phyloP scores from a whole-genome alignment of 305 asterid species.

The Rubia peregrina region DNA sequence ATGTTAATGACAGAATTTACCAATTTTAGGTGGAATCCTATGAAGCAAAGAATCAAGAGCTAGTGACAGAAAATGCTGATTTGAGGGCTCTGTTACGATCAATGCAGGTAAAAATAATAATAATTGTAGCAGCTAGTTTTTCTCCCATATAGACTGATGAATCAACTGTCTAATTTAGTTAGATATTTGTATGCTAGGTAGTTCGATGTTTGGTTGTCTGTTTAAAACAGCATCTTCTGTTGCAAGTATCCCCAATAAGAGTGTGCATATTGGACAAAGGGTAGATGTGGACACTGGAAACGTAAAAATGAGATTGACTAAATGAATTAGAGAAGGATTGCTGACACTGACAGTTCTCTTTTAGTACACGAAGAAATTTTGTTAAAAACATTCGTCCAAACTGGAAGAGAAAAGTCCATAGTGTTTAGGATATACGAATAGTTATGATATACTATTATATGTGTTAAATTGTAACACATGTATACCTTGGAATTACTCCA shows the following conservation, averaged over 20 bases:
- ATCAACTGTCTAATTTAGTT: not conserved
- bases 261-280: not conserved
- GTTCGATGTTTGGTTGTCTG: not conserved
- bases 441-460: not conserved
- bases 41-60: slow-evolving; percentile 88
- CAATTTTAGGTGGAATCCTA: slow-evolving; percentile 81
- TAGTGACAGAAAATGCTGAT: slow-evolving; percentile 86
- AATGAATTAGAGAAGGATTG: not conserved
- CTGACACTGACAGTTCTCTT: not conserved
- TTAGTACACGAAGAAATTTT: not conserved
- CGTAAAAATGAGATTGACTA: not conserved
- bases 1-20: slow-evolving; percentile 15
- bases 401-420: not conserved
- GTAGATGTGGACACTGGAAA: not conserved
- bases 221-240: not conserved
- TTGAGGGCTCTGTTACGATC: slow-evolving; percentile 84
- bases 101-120: slow-evolving; percentile 70
- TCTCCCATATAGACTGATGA: not conserved
- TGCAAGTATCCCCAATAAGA: not conserved
- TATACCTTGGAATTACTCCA: not conserved
- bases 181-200: not conserved
- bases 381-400: not conserved
- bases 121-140: not conserved
- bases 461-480: not conserved
- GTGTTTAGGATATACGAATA: not conserved